These are phyloP conservation scores for Quercus wislizeni DNA, from an alignment of 306 rosid genomes.

Conservation along the genomic window DNA sequence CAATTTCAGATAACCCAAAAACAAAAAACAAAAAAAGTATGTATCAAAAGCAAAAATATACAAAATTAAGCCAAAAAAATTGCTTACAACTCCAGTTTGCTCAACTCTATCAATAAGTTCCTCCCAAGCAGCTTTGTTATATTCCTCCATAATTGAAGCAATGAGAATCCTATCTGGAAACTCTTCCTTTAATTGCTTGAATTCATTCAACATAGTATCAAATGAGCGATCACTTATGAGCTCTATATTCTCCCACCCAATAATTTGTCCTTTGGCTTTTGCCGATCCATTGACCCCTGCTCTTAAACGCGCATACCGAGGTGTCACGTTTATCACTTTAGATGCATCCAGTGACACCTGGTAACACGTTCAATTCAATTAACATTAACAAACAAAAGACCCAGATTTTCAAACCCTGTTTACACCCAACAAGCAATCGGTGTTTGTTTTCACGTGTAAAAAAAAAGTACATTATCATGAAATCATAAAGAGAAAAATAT, in stretches of 20 bases:
- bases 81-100: slow-evolving; percentile 94
- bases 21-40: neutral
- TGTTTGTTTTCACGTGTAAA: too few species aligned
- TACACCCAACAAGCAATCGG: too few species aligned
- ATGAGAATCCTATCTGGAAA: slow-evolving; percentile 90
- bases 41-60: neutral
- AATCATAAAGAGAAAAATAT: too few species aligned
- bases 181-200: slow-evolving; percentile 78
- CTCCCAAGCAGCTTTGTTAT: slow-evolving; percentile 88
- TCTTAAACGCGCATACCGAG: slow-evolving; percentile 86
- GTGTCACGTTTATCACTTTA: slow-evolving; percentile 91
- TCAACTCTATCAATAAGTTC: slow-evolving; percentile 92
- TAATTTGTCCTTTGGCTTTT: slow-evolving; percentile 68
- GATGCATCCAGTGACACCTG: slow-evolving; percentile 92
- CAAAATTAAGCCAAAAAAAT: slow-evolving; percentile 6
- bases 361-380: neutral
- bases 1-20: slow-evolving; percentile 18
- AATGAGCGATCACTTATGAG: slow-evolving; percentile 91
- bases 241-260: slow-evolving; percentile 96
- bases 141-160: slow-evolving; percentile 98
- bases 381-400: too few species aligned
- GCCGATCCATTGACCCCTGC: slow-evolving; percentile 69
- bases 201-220: slow-evolving; percentile 86
- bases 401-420: too few species aligned
- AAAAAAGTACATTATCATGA: too few species aligned